These are phyloP conservation scores for Solanum ahanhuiri DNA, from an alignment of 257 asterid species.

Conservation along the genomic window DNA sequence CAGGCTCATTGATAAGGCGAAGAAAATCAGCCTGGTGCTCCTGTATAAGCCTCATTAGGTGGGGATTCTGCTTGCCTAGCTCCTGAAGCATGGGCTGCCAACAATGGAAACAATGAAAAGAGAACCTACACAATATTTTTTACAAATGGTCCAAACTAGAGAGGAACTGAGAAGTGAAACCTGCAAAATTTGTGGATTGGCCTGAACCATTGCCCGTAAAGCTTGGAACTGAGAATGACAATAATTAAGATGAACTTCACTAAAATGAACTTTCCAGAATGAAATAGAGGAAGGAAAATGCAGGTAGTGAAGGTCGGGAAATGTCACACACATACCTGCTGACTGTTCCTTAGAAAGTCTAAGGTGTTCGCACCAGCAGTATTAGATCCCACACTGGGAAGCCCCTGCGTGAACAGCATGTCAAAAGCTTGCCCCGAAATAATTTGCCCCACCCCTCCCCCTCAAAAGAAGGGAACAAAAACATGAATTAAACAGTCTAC, in stretches of 20 bases:
- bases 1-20: slow-evolving; percentile 76
- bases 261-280: background rate
- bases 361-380: slow-evolving; percentile 54
- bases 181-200: slow-evolving; percentile 72
- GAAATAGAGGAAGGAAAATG: background rate
- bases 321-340: slow-evolving; percentile 34
- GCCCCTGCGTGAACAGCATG: slow-evolving; percentile 32
- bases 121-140: background rate
- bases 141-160: background rate
- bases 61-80: slow-evolving; percentile 80
- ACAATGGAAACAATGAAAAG: slow-evolving; percentile 10
- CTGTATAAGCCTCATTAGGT: slow-evolving; percentile 60
- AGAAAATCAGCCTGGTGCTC: slow-evolving; percentile 83
- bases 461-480: background rate
- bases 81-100: slow-evolving; percentile 91
- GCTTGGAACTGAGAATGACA: slow-evolving; percentile 59
- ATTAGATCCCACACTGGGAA: slow-evolving; percentile 50
- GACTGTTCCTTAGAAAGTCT: slow-evolving; percentile 69
- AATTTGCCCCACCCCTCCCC: background rate
- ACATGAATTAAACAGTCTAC: slow-evolving; percentile 13
- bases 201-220: slow-evolving; percentile 73
- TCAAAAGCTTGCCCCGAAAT: background rate
- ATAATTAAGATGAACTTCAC: background rate
- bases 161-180: slow-evolving; percentile 1
- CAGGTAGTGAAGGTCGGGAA: background rate